Evolutionary conservation across 2,329 filamentous ascomycete genomes (phyloP).

Genomic region (Elsinoe australis): DNA sequence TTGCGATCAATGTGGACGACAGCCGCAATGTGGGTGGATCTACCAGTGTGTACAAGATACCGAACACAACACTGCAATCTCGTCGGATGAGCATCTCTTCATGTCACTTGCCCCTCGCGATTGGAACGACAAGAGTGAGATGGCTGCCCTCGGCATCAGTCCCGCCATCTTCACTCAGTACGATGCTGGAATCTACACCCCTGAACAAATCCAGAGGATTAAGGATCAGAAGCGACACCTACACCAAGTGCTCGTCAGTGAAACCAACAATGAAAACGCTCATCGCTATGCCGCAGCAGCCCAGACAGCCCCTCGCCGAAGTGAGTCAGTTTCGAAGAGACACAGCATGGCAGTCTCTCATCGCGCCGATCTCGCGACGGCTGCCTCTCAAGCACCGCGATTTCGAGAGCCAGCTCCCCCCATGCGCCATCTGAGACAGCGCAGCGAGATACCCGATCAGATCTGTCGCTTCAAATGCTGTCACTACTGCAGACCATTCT

Average conservation of each 20-base stretch:
- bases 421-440: neutral
- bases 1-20: constrained; percentile 53
- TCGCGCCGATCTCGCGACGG: neutral
- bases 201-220: constrained; percentile 36
- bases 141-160: constrained; percentile 30
- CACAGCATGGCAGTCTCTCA: neutral
- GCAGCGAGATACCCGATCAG: constrained; percentile 4
- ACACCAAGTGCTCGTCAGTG: constrained; percentile 22
- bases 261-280: neutral
- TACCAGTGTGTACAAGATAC: constrained; percentile 63
- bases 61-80: constrained; percentile 23
- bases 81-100: constrained; percentile 8
- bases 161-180: constrained; percentile 38
- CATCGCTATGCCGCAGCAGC: neutral
- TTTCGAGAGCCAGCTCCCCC: constrained; percentile 2
- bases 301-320: neutral
- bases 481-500: constrained; percentile 44
- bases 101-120: constrained; percentile 3
- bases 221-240: constrained; percentile 37
- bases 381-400: neutral
- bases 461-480: constrained; percentile 42
- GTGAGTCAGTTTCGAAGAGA: neutral
- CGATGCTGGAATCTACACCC: constrained; percentile 36
- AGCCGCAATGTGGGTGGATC: constrained; percentile 59
- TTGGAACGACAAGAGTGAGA: constrained; percentile 14